Evolutionary conservation across 345 rosid species (phyloP).

Genomic region (Ceriops tagal): DNA sequence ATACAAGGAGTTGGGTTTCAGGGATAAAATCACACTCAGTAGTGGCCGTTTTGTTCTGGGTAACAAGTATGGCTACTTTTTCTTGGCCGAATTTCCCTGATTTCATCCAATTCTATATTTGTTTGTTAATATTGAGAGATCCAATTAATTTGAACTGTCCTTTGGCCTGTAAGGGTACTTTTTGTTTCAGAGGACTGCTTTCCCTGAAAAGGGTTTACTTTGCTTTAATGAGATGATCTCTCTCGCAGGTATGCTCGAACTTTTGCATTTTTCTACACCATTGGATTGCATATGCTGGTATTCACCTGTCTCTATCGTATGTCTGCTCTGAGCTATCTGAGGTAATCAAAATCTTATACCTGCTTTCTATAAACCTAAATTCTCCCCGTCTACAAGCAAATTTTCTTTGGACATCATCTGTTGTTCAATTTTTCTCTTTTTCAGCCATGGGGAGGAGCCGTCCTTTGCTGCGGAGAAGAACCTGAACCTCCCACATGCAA

Average conservation of each 20-base stretch:
- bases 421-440: conserved; percentile 1
- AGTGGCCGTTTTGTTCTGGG: conserved; percentile 92
- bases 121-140: too few species aligned
- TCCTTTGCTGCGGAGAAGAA: conserved; percentile 42
- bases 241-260: conserved; percentile 80
- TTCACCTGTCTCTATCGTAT: conserved; percentile 92
- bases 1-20: conserved; percentile 91
- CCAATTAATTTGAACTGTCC: too few species aligned
- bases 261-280: conserved; percentile 90
- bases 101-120: not conserved
- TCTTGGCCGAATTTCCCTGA: not conserved
- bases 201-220: not conserved
- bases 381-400: not conserved
- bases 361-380: not conserved
- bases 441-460: conserved; percentile 74
- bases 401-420: not conserved
- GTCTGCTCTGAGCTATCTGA: conserved; percentile 88
- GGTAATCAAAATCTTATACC: conserved; percentile 34
- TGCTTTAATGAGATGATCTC: not conserved
- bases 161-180: too few species aligned
- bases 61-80: conserved; percentile 57
- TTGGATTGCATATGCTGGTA: conserved; percentile 78
- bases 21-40: conserved; percentile 90
- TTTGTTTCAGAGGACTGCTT: too few species aligned
- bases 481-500: conserved; percentile 64